phyloP scores from a whole-genome alignment of 2,329 filamentous ascomycete species.

The Dothistroma pini region DNA sequence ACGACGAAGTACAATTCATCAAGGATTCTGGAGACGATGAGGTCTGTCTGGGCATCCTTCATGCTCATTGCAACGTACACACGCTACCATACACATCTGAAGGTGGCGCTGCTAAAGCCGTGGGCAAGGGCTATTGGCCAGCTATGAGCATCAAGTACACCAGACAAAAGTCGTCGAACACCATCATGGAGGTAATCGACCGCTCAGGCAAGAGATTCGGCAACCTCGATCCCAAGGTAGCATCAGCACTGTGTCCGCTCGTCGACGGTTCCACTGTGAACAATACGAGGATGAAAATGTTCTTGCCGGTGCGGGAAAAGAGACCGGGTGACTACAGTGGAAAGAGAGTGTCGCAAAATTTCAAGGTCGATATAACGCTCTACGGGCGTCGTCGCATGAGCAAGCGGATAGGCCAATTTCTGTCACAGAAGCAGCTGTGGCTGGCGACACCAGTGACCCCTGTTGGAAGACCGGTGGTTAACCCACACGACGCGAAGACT shows the following conservation, averaged over 20 bases:
- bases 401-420: slow-evolving; percentile 61
- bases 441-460: slow-evolving; percentile 65
- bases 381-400: slow-evolving; percentile 71
- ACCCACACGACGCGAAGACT: slow-evolving; percentile 59
- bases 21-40: slow-evolving; percentile 22
- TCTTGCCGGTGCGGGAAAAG: slow-evolving; percentile 65
- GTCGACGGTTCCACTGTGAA: slow-evolving; percentile 61
- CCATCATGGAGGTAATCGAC: slow-evolving; percentile 67
- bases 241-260: slow-evolving; percentile 65
- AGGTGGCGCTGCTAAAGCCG: slow-evolving; percentile 7
- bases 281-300: slow-evolving; percentile 67
- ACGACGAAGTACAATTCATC: slow-evolving; percentile 22
- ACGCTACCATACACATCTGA: slow-evolving; percentile 21
- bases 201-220: slow-evolving; percentile 69
- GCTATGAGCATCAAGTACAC: slow-evolving; percentile 69
- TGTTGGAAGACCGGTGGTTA: slow-evolving; percentile 66
- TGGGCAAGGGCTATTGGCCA: slow-evolving; percentile 53
- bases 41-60: slow-evolving; percentile 28
- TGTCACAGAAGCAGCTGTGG: slow-evolving; percentile 64
- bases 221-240: slow-evolving; percentile 64
- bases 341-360: slow-evolving; percentile 56
- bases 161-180: slow-evolving; percentile 41
- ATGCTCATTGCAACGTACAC: slow-evolving; percentile 22
- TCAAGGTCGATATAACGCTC: slow-evolving; percentile 68
- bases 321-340: slow-evolving; percentile 62